Evolutionary conservation across 2,329 filamentous ascomycete species (phyloP).

Genomic region (Phialophora verrucosa): DNA sequence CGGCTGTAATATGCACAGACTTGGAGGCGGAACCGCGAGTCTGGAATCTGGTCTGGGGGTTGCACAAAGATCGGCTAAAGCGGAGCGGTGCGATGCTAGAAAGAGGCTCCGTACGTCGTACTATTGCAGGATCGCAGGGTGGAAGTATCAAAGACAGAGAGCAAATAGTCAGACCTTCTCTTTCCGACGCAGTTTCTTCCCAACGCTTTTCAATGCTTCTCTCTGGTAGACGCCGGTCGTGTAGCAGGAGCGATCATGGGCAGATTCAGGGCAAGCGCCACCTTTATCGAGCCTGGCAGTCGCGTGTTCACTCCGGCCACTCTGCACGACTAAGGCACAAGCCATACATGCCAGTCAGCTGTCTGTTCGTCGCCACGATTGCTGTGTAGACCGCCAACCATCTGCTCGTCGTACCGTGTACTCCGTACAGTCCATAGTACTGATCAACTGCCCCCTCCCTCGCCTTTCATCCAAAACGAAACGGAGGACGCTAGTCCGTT

Average conservation of each 20-base stretch:
- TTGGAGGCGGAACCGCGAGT: background rate
- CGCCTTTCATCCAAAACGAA: background rate
- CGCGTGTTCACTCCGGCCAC: background rate
- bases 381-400: background rate
- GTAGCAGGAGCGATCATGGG: background rate
- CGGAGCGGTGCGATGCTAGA: conserved; percentile 14
- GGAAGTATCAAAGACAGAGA: background rate
- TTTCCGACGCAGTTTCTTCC: background rate
- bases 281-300: background rate
- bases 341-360: background rate
- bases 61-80: conserved; percentile 10
- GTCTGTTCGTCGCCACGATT: background rate
- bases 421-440: background rate
- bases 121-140: background rate
- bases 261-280: background rate
- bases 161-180: background rate
- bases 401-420: background rate
- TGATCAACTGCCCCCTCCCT: background rate
- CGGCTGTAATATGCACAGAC: background rate
- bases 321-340: background rate
- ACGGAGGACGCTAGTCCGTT: background rate
- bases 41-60: background rate
- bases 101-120: background rate
- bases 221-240: background rate
- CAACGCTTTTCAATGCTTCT: background rate